Evolutionary conservation across 148 eudicot species (phyloP).

Genomic region (Limonium bicolor): DNA sequence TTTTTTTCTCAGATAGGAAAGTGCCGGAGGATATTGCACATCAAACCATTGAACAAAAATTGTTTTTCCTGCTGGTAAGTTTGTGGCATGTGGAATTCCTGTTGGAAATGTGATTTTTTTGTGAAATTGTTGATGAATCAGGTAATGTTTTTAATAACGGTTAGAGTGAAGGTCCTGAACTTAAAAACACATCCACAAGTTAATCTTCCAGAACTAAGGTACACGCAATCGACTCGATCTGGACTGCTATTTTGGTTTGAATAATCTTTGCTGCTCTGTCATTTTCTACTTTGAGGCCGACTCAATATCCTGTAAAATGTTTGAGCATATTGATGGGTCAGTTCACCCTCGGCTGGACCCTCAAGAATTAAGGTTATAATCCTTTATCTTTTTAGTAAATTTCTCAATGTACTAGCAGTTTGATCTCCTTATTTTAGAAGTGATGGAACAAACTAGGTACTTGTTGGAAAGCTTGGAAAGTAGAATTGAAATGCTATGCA

Average conservation of each 20-base stretch:
- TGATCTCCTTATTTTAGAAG: too few relatives aligned
- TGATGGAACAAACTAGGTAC: too few relatives aligned
- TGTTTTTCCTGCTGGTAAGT: conserved; percentile 4
- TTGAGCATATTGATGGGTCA: conserved; percentile 1
- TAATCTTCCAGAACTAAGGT: conserved; percentile 43
- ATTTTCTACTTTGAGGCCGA: conserved; percentile 75
- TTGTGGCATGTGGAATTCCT: conserved; percentile 15
- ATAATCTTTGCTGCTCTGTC: too few relatives aligned
- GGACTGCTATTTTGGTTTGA: too few relatives aligned
- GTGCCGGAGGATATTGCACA: neutral
- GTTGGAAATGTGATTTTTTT: conserved; percentile 8
- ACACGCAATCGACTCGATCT: too few relatives aligned
- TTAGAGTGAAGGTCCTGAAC: conserved; percentile 1
- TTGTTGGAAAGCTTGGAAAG: too few relatives aligned
- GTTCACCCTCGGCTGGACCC: conserved; percentile 52
- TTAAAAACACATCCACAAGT: conserved; percentile 6
- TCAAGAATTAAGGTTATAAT: conserved; percentile 47
- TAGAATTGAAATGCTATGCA: too few relatives aligned
- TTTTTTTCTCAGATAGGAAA: conserved; percentile 1
- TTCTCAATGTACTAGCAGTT: too few relatives aligned
- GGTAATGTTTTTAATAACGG: conserved; percentile 6
- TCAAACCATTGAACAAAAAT: neutral
- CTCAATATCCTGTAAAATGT: conserved; percentile 29
- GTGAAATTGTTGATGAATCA: conserved; percentile 7
- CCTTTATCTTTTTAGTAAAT: conserved; percentile 1